Conservation (phyloP, 768 basidiomycete species). For the Hemileccinum rubropunctum region DNA sequence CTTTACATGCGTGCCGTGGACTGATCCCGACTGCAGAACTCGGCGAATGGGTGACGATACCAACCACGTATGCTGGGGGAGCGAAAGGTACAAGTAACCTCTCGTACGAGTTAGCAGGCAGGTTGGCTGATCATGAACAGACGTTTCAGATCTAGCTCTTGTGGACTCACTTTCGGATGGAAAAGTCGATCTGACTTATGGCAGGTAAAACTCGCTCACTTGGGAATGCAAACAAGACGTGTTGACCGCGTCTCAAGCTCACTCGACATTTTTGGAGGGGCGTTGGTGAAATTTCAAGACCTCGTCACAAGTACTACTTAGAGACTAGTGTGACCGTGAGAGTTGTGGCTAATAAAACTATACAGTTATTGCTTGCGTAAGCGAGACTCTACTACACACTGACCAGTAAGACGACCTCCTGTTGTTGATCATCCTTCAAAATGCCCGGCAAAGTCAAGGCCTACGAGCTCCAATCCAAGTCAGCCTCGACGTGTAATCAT, state of each 20-base stretch:
- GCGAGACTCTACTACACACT: constrained; percentile 25
- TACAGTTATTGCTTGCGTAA: constrained; percentile 34
- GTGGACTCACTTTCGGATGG: constrained; percentile 81
- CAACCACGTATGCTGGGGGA: constrained; percentile 96
- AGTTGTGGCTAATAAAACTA: constrained; percentile 45
- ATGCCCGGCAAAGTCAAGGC: constrained; percentile 95
- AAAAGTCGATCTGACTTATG: constrained; percentile 51
- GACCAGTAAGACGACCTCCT: constrained; percentile 32
- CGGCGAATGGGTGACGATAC: constrained; percentile 88
- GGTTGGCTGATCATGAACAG: constrained; percentile 38
- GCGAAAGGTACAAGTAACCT: constrained; percentile 64
- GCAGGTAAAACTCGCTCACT: constrained; percentile 30
- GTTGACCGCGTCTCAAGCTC: constrained; percentile 35
- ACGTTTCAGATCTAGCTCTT: constrained; percentile 73
- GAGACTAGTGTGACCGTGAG: constrained; percentile 25
- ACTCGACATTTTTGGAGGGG: constrained; percentile 71
- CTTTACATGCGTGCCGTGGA: background rate
- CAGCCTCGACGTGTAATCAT: constrained; percentile 29
- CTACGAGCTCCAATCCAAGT: constrained; percentile 96
- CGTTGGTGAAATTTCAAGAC: constrained; percentile 58
- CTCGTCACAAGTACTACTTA: constrained; percentile 35
- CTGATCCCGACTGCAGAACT: constrained; percentile 51
- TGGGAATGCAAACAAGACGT: background rate
- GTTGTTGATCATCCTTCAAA: constrained; percentile 41
- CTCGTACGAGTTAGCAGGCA: background rate